A percentile compares a stretch with the other conserved stretches of the same genome.
Evolutionary conservation across 2,329 filamentous ascomycete genomes (phyloP).

Genomic region (Penicillium sp.): DNA sequence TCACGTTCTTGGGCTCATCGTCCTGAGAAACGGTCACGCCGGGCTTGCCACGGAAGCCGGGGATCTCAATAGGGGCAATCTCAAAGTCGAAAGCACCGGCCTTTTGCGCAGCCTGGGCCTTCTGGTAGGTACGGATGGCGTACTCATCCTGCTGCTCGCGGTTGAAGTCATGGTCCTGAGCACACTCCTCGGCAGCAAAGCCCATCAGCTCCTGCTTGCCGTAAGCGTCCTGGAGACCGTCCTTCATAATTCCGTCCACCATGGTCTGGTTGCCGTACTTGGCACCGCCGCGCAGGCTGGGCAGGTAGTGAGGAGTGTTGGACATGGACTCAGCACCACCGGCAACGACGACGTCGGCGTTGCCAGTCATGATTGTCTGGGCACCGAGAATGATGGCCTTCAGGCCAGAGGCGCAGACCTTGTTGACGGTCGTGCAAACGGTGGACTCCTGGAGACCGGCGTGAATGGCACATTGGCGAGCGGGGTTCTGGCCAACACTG

Average conservation of each 20-base stretch:
- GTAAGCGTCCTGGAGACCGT: slow-evolving; percentile 90
- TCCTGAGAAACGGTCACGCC: slow-evolving; percentile 72
- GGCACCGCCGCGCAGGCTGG: slow-evolving; percentile 74
- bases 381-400: slow-evolving; percentile 93
- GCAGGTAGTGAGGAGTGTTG: slow-evolving; percentile 92
- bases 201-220: slow-evolving; percentile 95
- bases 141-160: slow-evolving; percentile 91
- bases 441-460: slow-evolving; percentile 76
- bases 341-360: slow-evolving; percentile 85
- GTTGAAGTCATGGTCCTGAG: slow-evolving; percentile 70
- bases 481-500: slow-evolving; percentile 92
- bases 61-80: slow-evolving; percentile 84
- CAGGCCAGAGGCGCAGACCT: slow-evolving; percentile 92
- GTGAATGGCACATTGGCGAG: slow-evolving; percentile 84
- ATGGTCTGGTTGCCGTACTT: slow-evolving; percentile 91
- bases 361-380: slow-evolving; percentile 96
- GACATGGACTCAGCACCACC: slow-evolving; percentile 98
- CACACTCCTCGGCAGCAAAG: slow-evolving; percentile 84
- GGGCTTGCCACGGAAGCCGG: slow-evolving; percentile 85
- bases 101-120: slow-evolving; percentile 79
- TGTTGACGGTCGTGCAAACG: slow-evolving; percentile 92
- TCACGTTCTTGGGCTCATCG: slow-evolving; percentile 88
- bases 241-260: slow-evolving; percentile 86
- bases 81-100: slow-evolving; percentile 75
- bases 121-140: slow-evolving; percentile 90